phyloP scores from a whole-genome alignment of 1,284 basidiomycete species.

The Polyporus tsugae region DNA sequence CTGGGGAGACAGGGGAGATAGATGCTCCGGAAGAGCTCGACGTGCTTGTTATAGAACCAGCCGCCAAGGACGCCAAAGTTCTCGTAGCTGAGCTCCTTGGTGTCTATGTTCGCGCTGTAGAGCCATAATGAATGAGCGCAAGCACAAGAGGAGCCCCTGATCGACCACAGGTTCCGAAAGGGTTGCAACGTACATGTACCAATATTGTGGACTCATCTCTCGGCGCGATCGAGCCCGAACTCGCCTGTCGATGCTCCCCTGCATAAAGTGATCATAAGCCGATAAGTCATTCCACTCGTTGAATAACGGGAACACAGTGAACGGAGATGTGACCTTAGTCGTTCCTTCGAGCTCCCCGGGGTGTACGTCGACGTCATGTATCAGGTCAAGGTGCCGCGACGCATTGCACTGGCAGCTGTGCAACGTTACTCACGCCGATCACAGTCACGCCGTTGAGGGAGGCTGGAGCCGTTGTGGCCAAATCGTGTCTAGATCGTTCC shows the following conservation, averaged over 20 bases:
- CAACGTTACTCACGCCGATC: not conserved
- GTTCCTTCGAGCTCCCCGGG: not conserved
- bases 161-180: not conserved
- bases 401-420: not conserved
- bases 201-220: not conserved
- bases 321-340: not conserved
- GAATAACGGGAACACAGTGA: not conserved
- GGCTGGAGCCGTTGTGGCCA: not conserved
- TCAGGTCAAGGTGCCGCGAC: not conserved
- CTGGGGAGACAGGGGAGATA: not conserved
- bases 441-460: not conserved
- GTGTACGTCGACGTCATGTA: not conserved
- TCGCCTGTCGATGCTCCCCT: conserved; percentile 1
- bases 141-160: not conserved
- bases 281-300: not conserved
- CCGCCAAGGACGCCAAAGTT: conserved; percentile 8
- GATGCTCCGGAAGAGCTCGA: conserved; percentile 7
- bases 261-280: not conserved
- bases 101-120: conserved; percentile 1
- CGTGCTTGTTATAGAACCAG: conserved; percentile 9
- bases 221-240: not conserved
- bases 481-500: conserved; percentile 1
- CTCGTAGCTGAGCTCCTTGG: conserved; percentile 3
- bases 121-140: too few species aligned
- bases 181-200: conserved; percentile 6